Evolutionary conservation across 2,329 filamentous ascomycete genomes (phyloP), one percentile per base, ranked within the genome.

Genomic region (Paradendryphiella salina): DNA sequence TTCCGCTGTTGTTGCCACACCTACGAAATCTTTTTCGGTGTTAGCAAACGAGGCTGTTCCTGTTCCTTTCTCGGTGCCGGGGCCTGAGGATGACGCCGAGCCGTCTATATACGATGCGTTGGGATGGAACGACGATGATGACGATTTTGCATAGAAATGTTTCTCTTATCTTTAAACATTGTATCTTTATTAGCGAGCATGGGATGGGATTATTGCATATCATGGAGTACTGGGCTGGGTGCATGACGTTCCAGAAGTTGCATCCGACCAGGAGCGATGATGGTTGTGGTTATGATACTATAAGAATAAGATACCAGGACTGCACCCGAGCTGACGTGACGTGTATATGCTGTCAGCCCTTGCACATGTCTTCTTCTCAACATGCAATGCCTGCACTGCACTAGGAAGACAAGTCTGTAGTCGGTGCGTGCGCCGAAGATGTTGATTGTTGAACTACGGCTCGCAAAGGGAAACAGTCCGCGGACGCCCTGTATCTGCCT

Each of bases 101-200:
- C 35, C 53, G 13, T 65, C 60, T 17, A 75, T 79, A 39, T 79
- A 77, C 51, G 73, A 74, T 42, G 69, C 68, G 9, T 54, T 79
- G 44, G 77, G 77, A 20, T 79, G 77, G 77, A 72, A 78, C 60
- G 75, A 78, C 54, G 73, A 77, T 52, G 63, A 71, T 31, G 65
- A 67, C 29, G 59, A 46, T 39, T 52, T 65, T 37, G 40, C 39
- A 51, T 61, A 54, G 52, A 41, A 31, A 33, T 20, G 35, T 37
- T 50, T 37, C 10, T 53, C 44, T 47, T 39, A 10, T 8, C 23
- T 26, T 26, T 26, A 9, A 26, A 26, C 23, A 6, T 10, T 50
- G 34, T 39, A 23, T 29, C 47, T 71, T 72, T 60, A 73, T 57
- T 73, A 66, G 67, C 70, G 61, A 67, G 54, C 54, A 52, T 56